Evolutionary conservation across 2,329 filamentous ascomycete genomes (phyloP).

Genomic region (Penicillium italicum): DNA sequence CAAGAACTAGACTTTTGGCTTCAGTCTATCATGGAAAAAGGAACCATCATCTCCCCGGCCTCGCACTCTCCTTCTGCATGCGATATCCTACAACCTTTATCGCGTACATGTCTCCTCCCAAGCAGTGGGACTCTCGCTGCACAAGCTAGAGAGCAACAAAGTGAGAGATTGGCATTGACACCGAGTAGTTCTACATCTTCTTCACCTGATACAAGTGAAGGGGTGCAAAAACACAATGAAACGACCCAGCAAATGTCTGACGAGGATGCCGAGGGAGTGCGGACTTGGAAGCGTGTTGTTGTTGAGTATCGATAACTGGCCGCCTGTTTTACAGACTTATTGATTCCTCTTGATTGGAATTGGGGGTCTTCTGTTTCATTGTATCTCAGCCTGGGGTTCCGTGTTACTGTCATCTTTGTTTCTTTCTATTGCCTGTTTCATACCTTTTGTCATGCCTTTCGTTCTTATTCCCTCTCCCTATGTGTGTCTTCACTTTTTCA

Average conservation of each 20-base stretch:
- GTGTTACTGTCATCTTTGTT: not conserved
- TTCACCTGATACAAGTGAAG: not conserved
- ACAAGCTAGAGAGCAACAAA: constrained; percentile 12
- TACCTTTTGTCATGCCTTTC: not conserved
- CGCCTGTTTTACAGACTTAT: not conserved
- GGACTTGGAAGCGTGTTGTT: constrained; percentile 35
- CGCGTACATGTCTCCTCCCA: constrained; percentile 14
- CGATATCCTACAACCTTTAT: constrained; percentile 21
- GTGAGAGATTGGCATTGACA: not conserved
- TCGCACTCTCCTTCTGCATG: constrained; percentile 12
- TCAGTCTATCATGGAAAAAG: constrained; percentile 16
- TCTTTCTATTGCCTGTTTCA: not conserved
- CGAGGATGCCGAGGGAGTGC: constrained; percentile 28
- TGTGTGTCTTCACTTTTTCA: not conserved
- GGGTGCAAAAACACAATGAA: constrained; percentile 30
- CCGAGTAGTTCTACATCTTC: not conserved
- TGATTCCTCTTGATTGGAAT: not conserved
- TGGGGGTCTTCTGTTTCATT: too few relatives aligned
- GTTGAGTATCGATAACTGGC: constrained; percentile 35
- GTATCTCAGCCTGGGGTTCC: not conserved
- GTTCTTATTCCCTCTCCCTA: not conserved
- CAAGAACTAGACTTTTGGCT: not conserved
- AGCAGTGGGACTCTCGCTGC: constrained; percentile 23
- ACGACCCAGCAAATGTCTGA: constrained; percentile 32
- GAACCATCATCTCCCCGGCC: not conserved